Base-by-base conservation (phyloP, 2,329 filamentous ascomycete species). In the Xylaria hypoxylon region DNA sequence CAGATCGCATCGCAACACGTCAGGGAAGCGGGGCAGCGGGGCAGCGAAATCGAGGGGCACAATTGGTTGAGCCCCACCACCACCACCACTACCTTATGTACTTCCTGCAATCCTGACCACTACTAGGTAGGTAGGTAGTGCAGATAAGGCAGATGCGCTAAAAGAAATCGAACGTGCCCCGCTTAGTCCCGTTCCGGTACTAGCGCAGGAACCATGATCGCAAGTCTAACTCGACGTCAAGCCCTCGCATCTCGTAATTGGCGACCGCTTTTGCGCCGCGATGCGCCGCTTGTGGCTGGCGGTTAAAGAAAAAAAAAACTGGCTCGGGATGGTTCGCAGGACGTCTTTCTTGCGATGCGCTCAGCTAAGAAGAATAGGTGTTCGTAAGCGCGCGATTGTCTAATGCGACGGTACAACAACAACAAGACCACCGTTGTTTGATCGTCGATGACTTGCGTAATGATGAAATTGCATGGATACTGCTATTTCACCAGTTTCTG, bases 201-300 rank as follows among this genome's bases (percentile, higher is more conserved):
- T 66, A 68, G 66, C 62, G 58, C 58, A 56, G 51, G 50, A 58
- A 65, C 51, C 57, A 35, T 35, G 42, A 62, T 61, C 57, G 33
- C 62, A 62, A 67, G 66, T 65, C 66, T 68, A 68, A 68, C 59
- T 68, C 62, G 44, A 68, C 62, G 62, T 56, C 65, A 65, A 17
- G 35, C 33, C 11, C 35, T 47, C 45, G 24, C 35, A 13, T 47
- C 24, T 19, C 42, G 22, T 38, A 13, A 53, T 55, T 42, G 35
- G 52, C 35, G 35, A 24, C 22, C 3, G 5, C 33, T 59, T 58
- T 53, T 50, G 59, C 48, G 64, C 47, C 55, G 53, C 48, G 26
- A 42, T 67, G 51, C 56, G 60, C 47, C 33, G 57, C 15, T 26
- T 10, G 56, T 42, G 42, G 8, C 26, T 15, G 38, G 64, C 64